Base-by-base conservation (phyloP, 495 filamentous ascomycete genomes). In the Jackrogersella minutella region DNA sequence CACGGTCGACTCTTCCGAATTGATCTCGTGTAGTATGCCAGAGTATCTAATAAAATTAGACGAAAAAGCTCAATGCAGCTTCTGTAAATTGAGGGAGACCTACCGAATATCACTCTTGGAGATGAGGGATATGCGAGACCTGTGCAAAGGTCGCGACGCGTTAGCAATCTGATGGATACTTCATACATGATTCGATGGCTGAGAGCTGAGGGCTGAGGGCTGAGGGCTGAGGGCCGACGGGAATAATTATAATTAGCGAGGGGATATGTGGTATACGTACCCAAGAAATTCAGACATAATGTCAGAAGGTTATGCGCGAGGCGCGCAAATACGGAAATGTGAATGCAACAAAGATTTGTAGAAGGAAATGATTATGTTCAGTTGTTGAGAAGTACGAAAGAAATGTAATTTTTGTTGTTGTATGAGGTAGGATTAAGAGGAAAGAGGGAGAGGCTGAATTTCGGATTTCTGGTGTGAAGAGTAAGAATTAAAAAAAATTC, bases 21-120 rank as follows among this genome's bases (percentile, higher is more conserved):
- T 97, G 87, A 99, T 98, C 77, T 97, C 92, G 80, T 97, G 92
- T 30, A 99, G 86, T 41, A 90, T 93, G 64, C 95, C 95, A 67
- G 96, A 92, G 83, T 99, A 99, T 69, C 93, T 97, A 59, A 16
- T 58, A 28, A 47, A 28, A 22, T 34, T 49, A 65, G 56, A 51
- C 62, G 44, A 50, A 58, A 66, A 68, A 81, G 58, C 81, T n/a
- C 73, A 55, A 43, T 26, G 24, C 2, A 41, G 37, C 17, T 54
- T 3, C 24, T 30, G 54, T 10, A 22, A 17, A 2, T 56, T 34
- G 58, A 52, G 58, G 65, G 22, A 61, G 56, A 24, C 88, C 64
- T 81, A 96, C 91, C 93, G 91, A 79, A 99, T 97, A 78, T 97
- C 93, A 77, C 93, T 96, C 79, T 92, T 96, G 16, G 96, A 98